Evolutionary conservation across 805 yeast species (phyloP).

Genomic region (Starmera amethionina): DNA sequence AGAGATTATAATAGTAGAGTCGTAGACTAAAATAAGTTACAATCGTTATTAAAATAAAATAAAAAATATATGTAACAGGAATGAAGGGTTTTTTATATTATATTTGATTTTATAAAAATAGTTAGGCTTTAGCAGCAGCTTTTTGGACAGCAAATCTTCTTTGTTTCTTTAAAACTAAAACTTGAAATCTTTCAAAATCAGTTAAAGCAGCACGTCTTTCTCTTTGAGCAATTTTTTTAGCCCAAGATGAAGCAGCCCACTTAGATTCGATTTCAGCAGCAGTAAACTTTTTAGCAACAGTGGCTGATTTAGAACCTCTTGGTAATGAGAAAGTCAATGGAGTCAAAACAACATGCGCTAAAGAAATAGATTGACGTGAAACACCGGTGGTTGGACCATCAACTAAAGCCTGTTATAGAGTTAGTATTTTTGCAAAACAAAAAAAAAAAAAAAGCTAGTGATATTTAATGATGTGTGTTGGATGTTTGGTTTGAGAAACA

Average conservation of each 20-base stretch:
- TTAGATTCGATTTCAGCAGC: slow-evolving; percentile 80
- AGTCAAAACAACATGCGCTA: slow-evolving; percentile 86
- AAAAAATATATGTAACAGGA: slow-evolving; percentile 1
- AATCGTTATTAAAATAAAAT: slow-evolving; percentile 4
- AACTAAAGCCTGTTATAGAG: slow-evolving; percentile 56
- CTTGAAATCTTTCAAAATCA: slow-evolving; percentile 99
- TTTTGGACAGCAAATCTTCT: slow-evolving; percentile 90
- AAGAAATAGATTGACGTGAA: slow-evolving; percentile 84
- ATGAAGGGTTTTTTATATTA: slow-evolving; percentile 18
- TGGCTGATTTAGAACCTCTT: slow-evolving; percentile 87
- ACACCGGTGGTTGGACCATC: slow-evolving; percentile 92
- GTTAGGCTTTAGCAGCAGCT: slow-evolving; percentile 93
- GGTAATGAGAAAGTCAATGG: slow-evolving; percentile 85
- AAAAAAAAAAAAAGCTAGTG: too few relatives aligned
- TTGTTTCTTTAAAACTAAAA: slow-evolving; percentile 93
- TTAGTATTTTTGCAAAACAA: slow-evolving; percentile 14
- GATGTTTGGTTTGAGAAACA: too few relatives aligned
- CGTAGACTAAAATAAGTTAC: slow-evolving; percentile 1
- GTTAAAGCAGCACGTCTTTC: slow-evolving; percentile 86
- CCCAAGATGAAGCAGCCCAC: slow-evolving; percentile 95
- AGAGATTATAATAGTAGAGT: not conserved
- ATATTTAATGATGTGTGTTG: too few relatives aligned
- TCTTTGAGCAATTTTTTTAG: slow-evolving; percentile 95
- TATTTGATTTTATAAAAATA: slow-evolving; percentile 4
- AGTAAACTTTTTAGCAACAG: slow-evolving; percentile 87